Evolutionary conservation across 148 eudicot genomes (phyloP), one percentile per base, ranked within the genome.

Genomic region (Fagopyrum esculentum): DNA sequence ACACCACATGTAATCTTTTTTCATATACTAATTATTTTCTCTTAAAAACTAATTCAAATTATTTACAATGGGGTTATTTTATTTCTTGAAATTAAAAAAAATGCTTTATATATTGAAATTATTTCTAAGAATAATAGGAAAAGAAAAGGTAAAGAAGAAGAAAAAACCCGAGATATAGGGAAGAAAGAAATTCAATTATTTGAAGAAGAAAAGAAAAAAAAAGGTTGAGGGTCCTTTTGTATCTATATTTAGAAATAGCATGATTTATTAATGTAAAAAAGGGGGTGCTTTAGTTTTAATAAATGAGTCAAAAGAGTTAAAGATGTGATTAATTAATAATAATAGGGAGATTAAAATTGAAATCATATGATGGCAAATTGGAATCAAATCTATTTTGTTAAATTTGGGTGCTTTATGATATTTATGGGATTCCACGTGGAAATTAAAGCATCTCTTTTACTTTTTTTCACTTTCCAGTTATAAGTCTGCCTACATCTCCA

Each of bases 361-460:
- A 64, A 11, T 64, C 40, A 22, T 66, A 66, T 66, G 71, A 66
- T 66, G 71, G 19, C 71, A 66, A 66, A 35, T 35, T 66, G 71
- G 71, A 66, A 66, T 43, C 71, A 43, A 63, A 64, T 66, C 46
- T 4, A 12, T 35, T 64, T 64, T 35, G 9, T 35, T 49, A 5
- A 4, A 35, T 66, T 66, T 40, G 9, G 71, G 17, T 66, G 47
- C 71, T 66, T 66, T 66, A 12, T 35, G 3, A 35, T 66, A 66
- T 17, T 66, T 66, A 66, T 43, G 71, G 71, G 45, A 66, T 66
- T 66, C 71, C 46, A 45, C 71, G 71, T 66, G 71, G 71, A 66
- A 66, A 66, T 66, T 46, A 66, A 66, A 66, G 71, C 71, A 66
- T 12, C 8, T 35, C 46, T 64, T 66, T 66, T 13, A 66, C 71